A percentile compares a stretch with the other conserved stretches of the same genome.
Evolutionary conservation across 2,329 filamentous ascomycete species (phyloP).

Genomic region (Fonsecaea monophora): DNA sequence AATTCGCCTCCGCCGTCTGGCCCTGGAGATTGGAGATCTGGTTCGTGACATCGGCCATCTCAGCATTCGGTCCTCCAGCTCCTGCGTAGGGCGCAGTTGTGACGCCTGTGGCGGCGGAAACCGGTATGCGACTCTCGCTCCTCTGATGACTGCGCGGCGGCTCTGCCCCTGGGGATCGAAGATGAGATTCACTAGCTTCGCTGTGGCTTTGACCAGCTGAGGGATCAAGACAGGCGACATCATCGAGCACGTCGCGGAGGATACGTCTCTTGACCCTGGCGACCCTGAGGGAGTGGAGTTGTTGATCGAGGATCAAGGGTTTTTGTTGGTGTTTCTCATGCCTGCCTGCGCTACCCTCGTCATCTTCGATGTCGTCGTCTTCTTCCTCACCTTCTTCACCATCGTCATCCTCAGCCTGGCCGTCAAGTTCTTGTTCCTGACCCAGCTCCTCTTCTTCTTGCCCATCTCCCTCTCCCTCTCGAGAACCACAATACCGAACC

Average conservation of each 20-base stretch:
- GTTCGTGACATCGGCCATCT: neutral
- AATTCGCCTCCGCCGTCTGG: neutral
- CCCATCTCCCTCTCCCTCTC: neutral
- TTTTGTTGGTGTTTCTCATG: neutral
- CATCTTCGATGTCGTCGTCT: neutral
- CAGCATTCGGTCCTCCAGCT: neutral
- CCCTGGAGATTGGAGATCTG: neutral
- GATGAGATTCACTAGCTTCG: neutral
- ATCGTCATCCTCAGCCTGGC: conserved; percentile 1
- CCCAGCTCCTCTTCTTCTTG: too few relatives aligned
- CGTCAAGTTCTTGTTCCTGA: too few relatives aligned
- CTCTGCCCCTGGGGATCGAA: neutral
- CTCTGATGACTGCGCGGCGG: neutral
- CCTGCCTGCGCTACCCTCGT: neutral
- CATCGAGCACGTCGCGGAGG: conserved; percentile 36
- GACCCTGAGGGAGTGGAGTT: conserved; percentile 17
- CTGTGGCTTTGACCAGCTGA: neutral
- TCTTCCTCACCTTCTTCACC: neutral
- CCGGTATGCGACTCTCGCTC: neutral
- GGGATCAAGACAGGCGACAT: conserved; percentile 5
- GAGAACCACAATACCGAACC: neutral
- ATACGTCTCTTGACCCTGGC: conserved; percentile 44
- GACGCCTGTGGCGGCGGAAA: neutral
- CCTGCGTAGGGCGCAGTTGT: neutral
- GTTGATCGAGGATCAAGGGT: conserved; percentile 9